Conservation (phyloP, 176 grass and related monocot genomes). For the Panicum miliaceum region DNA sequence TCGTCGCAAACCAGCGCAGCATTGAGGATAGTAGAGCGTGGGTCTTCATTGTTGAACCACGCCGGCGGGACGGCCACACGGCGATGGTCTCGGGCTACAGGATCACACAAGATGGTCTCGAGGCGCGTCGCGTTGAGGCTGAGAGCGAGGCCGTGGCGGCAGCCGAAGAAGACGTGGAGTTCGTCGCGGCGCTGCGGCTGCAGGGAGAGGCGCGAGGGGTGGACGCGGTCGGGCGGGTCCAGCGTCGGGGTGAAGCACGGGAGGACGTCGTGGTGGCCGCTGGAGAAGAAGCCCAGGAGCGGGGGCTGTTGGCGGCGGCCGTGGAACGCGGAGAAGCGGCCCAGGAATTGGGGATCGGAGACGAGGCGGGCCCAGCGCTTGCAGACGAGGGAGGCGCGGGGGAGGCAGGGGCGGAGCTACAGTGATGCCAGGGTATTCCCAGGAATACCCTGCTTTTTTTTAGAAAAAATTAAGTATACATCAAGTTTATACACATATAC, state of each 20-base stretch:
- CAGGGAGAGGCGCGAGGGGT: neutral
- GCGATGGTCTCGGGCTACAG: neutral
- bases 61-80: neutral
- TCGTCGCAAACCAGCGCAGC: neutral
- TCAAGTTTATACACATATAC: no score
- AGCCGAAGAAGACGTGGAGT: neutral
- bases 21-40: neutral
- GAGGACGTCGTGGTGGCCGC: no score
- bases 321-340: neutral
- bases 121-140: neutral
- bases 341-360: neutral
- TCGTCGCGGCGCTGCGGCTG: no score
- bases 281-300: neutral
- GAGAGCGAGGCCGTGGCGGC: constrained; percentile 8
- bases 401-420: no score
- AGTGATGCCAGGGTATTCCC: no score
- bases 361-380: neutral
- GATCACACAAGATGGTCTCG: neutral
- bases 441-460: no score
- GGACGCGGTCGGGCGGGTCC: neutral
- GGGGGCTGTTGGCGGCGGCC: neutral
- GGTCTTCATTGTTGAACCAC: neutral
- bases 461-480: no score
- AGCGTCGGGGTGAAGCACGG: neutral
- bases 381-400: neutral